Evolutionary conservation across 2,329 filamentous ascomycete species (phyloP).

Genomic region (Clarireedia monteithiana): DNA sequence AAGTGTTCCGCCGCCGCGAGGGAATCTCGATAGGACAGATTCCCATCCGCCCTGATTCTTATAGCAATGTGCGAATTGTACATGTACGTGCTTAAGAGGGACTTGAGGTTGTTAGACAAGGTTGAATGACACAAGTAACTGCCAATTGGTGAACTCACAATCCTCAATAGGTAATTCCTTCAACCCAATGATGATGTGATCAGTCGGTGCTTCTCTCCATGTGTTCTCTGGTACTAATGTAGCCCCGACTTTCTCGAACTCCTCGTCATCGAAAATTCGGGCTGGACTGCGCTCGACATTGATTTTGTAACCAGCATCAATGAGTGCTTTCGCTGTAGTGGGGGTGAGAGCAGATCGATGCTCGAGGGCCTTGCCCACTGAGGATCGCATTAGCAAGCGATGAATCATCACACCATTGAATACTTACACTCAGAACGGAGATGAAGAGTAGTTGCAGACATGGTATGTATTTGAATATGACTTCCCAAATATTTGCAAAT

Average conservation of each 20-base stretch:
- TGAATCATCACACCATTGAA: conserved; percentile 15
- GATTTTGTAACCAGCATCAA: conserved; percentile 62
- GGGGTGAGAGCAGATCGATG: conserved; percentile 33
- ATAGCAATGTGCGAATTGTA: conserved; percentile 68
- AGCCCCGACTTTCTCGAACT: conserved; percentile 56
- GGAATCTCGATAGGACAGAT: conserved; percentile 69
- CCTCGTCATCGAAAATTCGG: conserved; percentile 55
- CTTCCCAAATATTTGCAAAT: neutral
- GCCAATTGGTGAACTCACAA: conserved; percentile 34
- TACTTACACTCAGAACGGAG: conserved; percentile 34
- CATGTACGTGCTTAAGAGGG: conserved; percentile 64
- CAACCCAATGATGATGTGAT: conserved; percentile 66
- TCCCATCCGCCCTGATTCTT: conserved; percentile 76
- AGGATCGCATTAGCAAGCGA: conserved; percentile 22
- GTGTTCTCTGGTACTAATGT: conserved; percentile 56
- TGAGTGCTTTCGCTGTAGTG: conserved; percentile 47
- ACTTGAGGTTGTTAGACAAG: conserved; percentile 28
- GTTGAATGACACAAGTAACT: neutral
- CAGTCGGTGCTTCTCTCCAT: conserved; percentile 59
- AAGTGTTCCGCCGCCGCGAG: conserved; percentile 66
- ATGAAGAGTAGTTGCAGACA: conserved; percentile 31
- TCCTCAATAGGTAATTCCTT: conserved; percentile 72
- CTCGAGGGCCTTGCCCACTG: conserved; percentile 34
- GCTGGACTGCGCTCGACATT: conserved; percentile 60
- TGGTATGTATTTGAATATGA: conserved; percentile 20